phyloP scores from a whole-genome alignment of 2,329 filamentous ascomycete species.

The Scleromitrula shiraiana region DNA sequence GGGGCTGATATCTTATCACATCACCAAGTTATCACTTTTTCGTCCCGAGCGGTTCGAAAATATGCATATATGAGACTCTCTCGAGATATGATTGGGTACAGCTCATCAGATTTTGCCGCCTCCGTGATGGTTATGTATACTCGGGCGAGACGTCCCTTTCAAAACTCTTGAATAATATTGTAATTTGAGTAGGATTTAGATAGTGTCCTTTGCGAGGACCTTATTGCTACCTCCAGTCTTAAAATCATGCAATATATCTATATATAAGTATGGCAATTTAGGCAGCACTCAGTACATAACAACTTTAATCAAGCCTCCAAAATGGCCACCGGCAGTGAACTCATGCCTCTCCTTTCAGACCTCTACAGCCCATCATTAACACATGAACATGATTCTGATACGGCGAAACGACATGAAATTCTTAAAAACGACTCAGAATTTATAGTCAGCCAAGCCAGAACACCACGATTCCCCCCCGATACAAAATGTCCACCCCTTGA shows the following conservation, averaged over 20 bases:
- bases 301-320: neutral
- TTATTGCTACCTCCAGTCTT: too few species aligned
- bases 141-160: neutral
- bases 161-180: neutral
- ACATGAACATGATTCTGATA: neutral
- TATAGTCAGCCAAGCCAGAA: neutral
- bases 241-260: too few species aligned
- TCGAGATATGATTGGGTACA: neutral
- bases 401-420: neutral
- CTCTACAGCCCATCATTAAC: neutral
- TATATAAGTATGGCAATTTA: too few species aligned
- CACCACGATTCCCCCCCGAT: neutral
- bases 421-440: conserved; percentile 1
- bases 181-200: neutral
- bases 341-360: neutral
- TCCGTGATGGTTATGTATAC: neutral
- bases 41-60: neutral
- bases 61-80: too few species aligned
- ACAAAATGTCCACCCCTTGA: neutral
- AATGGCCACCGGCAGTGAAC: neutral
- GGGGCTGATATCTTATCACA: too few species aligned
- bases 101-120: neutral
- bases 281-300: too few species aligned
- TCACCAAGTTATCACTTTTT: neutral
- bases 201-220: neutral